A percentile compares a stretch with the other conserved stretches of the same genome.
Evolutionary conservation across 2,329 filamentous ascomycete species (phyloP).

Genomic region (Monilinia fructigena): DNA sequence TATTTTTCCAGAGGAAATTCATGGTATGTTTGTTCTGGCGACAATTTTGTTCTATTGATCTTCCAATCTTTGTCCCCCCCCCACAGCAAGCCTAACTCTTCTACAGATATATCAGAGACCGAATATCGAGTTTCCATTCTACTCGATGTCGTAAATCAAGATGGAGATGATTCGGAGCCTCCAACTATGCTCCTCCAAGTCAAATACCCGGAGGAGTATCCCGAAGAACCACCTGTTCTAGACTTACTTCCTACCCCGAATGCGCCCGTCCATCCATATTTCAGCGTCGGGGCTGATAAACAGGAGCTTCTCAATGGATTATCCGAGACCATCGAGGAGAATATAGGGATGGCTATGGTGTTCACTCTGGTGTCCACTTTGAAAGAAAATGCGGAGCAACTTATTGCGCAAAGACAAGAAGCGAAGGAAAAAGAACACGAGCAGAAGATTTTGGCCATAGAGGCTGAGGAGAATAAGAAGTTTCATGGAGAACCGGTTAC

Average conservation of each 20-base stretch:
- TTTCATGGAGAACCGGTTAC: conserved; percentile 91
- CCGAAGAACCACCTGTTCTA: conserved; percentile 79
- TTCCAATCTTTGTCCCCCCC: background rate
- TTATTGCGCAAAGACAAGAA: conserved; percentile 72
- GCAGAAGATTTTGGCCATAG: conserved; percentile 56
- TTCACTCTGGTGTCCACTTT: conserved; percentile 85
- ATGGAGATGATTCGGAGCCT: conserved; percentile 60
- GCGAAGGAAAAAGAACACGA: conserved; percentile 59
- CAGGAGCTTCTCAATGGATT: conserved; percentile 68
- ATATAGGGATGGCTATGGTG: conserved; percentile 95
- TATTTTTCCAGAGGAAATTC: conserved; percentile 97
- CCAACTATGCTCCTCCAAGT: conserved; percentile 80
- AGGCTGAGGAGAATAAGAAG: conserved; percentile 93
- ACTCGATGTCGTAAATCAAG: conserved; percentile 73
- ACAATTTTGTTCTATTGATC: background rate
- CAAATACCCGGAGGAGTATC: conserved; percentile 85
- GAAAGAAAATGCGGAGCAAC: conserved; percentile 86
- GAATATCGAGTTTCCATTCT: conserved; percentile 83
- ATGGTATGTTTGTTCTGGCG: conserved; percentile 54
- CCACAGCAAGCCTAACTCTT: conserved; percentile 17
- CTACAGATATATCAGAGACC: conserved; percentile 79
- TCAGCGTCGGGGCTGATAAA: conserved; percentile 81
- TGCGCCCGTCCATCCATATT: conserved; percentile 64
- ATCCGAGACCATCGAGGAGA: conserved; percentile 79
- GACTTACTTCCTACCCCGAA: conserved; percentile 76